Evolutionary conservation across 83 land plant species (phyloP).

Genomic region (Isoetes engelmannii): DNA sequence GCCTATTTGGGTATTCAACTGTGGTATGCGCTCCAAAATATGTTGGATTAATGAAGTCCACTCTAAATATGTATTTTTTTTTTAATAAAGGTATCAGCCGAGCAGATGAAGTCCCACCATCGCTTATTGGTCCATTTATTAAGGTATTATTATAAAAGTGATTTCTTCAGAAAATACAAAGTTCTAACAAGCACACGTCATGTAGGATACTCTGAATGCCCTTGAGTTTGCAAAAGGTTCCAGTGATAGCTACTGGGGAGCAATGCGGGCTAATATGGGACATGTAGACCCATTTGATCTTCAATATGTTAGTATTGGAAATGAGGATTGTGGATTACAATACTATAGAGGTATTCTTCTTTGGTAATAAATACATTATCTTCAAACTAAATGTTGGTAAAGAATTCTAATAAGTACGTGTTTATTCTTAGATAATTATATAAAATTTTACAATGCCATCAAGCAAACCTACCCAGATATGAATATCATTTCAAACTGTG

Average conservation of each 20-base stretch:
- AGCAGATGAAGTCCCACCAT: constrained; percentile 45
- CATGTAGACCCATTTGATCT: constrained; percentile 77
- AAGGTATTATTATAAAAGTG: constrained; percentile 36
- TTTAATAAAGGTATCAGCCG: constrained; percentile 56
- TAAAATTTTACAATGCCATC: constrained; percentile 64
- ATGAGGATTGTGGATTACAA: constrained; percentile 67
- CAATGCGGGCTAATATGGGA: constrained; percentile 73
- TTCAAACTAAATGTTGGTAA: too few relatives aligned
- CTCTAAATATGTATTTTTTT: background rate
- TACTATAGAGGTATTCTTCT: constrained; percentile 48
- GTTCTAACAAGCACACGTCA: background rate
- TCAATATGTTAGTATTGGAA: constrained; percentile 67
- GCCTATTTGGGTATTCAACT: constrained; percentile 91
- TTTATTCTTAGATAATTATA: constrained; percentile 50
- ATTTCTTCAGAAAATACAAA: too few relatives aligned
- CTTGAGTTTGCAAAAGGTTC: constrained; percentile 89
- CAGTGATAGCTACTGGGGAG: constrained; percentile 62
- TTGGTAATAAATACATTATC: too few relatives aligned
- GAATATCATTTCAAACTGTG: constrained; percentile 74
- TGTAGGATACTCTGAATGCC: constrained; percentile 67
- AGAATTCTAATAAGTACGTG: too few relatives aligned
- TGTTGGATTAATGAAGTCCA: too few relatives aligned
- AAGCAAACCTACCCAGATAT: constrained; percentile 74
- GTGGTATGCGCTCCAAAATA: constrained; percentile 34
- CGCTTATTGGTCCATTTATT: constrained; percentile 49